Base-by-base conservation (phyloP, 257 asterid species). In the Petrea volubilis region DNA sequence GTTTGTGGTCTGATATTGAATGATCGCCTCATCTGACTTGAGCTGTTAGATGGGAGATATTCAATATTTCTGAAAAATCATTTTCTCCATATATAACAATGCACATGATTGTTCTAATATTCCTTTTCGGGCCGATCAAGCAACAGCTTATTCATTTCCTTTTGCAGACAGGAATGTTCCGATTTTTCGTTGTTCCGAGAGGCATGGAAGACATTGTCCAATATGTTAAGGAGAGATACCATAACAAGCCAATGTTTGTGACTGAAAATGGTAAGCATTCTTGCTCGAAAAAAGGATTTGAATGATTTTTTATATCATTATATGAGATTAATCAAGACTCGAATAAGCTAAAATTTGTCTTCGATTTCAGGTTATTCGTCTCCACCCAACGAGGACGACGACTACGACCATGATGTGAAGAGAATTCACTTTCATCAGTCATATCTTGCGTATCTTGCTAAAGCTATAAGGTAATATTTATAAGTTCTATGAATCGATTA, bases 251-350 rank as follows among this genome's bases (percentile, higher is more conserved):
- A 8, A 88, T 92, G 82, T 76, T 77, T 49, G 50, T 90, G 44
- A 84, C 90, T 47, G 98, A 92, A 81, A 90, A 86, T 62, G 98
- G 98, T 90, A 71, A 21, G 9, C 14, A 14, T 7, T 41, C 15
- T 1, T 13, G 15, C 15, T 41, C 15, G 3, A 9, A 5, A 6
- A 40, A 1, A 1, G 14, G 14, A 40, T 40, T 3, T 33, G 5
- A 33, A 33, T 33, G 38, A 7, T 7, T 7, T 7, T 33, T 33
- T 40, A 6, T 40, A 40, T 40, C 5, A 7, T 6, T 11, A 40
- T 10, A 11, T 40, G 47, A 40, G 13, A 40, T 40, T 6, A 7
- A 11, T 41, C 47, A 6, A 41, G 40, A 41, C 47, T 8, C 15
- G 47, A 36, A 57, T 20, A 21, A 31, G 25, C 51, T 72, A 31